Conservation (phyloP, 2,329 filamentous ascomycete genomes). For the Diaporthe vexans region DNA sequence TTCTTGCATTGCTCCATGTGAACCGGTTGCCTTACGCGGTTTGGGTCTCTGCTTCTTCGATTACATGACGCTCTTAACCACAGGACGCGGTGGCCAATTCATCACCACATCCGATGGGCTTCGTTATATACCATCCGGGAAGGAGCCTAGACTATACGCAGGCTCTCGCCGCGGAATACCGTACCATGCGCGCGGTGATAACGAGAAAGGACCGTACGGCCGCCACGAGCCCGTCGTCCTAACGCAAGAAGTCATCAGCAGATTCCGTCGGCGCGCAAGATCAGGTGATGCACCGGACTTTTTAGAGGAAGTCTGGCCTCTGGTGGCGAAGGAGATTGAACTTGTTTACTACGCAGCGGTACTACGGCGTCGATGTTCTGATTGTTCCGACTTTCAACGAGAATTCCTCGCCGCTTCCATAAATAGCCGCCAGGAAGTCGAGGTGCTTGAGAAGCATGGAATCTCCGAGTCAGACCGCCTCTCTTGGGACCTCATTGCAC, state of each 20-base stretch:
- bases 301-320: conserved; percentile 8
- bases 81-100: conserved; percentile 9
- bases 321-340: background rate
- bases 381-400: background rate
- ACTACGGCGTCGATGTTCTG: background rate
- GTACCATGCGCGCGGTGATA: background rate
- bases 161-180: conserved; percentile 15
- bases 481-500: background rate
- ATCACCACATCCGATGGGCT: background rate
- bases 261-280: background rate
- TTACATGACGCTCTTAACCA: conserved; percentile 4
- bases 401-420: background rate
- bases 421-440: background rate
- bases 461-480: background rate
- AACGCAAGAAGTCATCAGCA: background rate
- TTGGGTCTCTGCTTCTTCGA: conserved; percentile 15
- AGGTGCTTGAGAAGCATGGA: background rate
- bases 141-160: conserved; percentile 18
- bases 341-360: conserved; percentile 1
- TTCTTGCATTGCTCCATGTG: background rate
- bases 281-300: background rate
- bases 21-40: conserved; percentile 2
- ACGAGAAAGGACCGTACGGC: background rate
- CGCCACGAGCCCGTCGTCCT: conserved; percentile 3
- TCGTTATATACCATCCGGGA: background rate